Base-by-base conservation (phyloP, 2,329 filamentous ascomycete genomes). In the Ramularia endophylla region DNA sequence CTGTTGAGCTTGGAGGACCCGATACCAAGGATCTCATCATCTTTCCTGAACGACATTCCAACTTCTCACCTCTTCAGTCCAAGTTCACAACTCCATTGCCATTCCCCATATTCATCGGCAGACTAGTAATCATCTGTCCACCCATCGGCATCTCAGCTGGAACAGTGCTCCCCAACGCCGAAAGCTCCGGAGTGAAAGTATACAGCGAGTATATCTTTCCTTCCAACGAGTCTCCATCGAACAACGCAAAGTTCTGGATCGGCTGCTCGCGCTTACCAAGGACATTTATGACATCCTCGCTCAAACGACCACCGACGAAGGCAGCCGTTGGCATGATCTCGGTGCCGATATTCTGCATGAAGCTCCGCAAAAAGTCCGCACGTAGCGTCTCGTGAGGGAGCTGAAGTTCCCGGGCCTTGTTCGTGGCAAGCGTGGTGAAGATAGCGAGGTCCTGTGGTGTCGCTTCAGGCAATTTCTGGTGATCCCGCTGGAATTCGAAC, bases 271-370 rank as follows among this genome's bases (percentile, higher is more conserved):
- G 81, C 61, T 85, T 81, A 36, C 89, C 87, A 5, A 97, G 76
- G 22, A 95, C 89, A 57, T 97, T 97, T 67, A 98, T 97, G 38
- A 95, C 88, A 61, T 98, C 92, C 66, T 98, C 92, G 1, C 90
- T 87, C 12, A 98, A 74, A 62, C 89, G 81, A 8, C 89, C 92
- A 36, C 92, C 92, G 8, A 98, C 71, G 44, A 95, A 87, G 2
- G 92, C 89, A 0, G 86, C 83, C 7, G 94, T 87, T 6, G 92
- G 88, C 9, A 85, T 82, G 28, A 97, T 70, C 66, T 97, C 90
- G 56, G 80, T 80, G 41, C 81, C 84, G 5, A 95, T 72, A 53
- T 94, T 94, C 64, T 92, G 85, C 29, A 97, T 64, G 66, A 98
- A 98, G 56, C 74, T 82, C 42, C 87, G 78, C 18, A 97, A 69